phyloP scores from a whole-genome alignment of 495 filamentous ascomycete genomes.

The Penicillium crystallinum region DNA sequence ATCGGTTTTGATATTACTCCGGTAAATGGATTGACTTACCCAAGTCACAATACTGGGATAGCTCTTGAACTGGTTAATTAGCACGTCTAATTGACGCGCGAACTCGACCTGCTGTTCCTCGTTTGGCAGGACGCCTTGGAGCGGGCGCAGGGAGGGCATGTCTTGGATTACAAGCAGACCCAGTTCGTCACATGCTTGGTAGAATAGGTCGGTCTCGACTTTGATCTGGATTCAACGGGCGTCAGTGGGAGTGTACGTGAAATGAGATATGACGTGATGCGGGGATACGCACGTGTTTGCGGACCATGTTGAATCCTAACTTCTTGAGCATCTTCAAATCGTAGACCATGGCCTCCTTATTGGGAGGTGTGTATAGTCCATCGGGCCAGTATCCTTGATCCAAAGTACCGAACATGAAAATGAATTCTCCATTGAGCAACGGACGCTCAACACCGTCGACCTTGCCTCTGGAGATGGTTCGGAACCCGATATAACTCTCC shows the following conservation, averaged over 20 bases:
- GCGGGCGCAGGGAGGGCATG: slow-evolving; percentile 54
- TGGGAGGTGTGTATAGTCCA: slow-evolving; percentile 57
- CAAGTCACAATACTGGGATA: slow-evolving; percentile 55
- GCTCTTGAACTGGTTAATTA: slow-evolving; percentile 57
- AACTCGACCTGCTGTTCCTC: slow-evolving; percentile 54
- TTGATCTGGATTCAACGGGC: slow-evolving; percentile 49
- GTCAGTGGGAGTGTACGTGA: not conserved
- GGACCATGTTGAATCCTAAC: slow-evolving; percentile 61
- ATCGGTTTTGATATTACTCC: not conserved
- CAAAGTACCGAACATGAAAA: slow-evolving; percentile 61
- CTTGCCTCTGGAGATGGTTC: slow-evolving; percentile 49
- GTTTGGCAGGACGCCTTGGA: slow-evolving; percentile 37
- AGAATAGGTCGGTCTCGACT: slow-evolving; percentile 60
- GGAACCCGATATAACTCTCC: slow-evolving; percentile 62
- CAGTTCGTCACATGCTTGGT: slow-evolving; percentile 57
- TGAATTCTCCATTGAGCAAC: slow-evolving; percentile 57
- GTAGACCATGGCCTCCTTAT: slow-evolving; percentile 57
- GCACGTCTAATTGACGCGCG: slow-evolving; percentile 53
- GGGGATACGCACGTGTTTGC: slow-evolving; percentile 53
- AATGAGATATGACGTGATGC: not conserved
- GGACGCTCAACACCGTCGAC: slow-evolving; percentile 57
- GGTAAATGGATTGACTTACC: slow-evolving; percentile 20
- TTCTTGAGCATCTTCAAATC: slow-evolving; percentile 57
- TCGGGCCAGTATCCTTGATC: slow-evolving; percentile 71
- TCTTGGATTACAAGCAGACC: slow-evolving; percentile 63